These are phyloP conservation scores for Canavalia gladiata DNA, from an alignment of 306 rosid species.

Conservation along the genomic window DNA sequence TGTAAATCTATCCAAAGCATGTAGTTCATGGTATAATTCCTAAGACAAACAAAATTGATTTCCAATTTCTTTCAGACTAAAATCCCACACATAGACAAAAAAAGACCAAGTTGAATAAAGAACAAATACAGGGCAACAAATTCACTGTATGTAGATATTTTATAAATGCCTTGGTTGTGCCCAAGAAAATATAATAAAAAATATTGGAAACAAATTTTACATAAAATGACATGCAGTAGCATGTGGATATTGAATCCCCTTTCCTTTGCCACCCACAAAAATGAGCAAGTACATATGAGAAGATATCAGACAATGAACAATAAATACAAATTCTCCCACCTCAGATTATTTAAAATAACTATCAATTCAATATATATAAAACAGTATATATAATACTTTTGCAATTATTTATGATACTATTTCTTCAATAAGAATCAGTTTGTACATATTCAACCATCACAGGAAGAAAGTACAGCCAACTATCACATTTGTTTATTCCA, in stretches of 20 bases:
- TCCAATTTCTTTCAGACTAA: conserved; percentile 31
- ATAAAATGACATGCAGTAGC: background rate
- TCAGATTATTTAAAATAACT: conserved; percentile 15
- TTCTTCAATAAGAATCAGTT: conserved; percentile 28
- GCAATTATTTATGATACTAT: background rate
- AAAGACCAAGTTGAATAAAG: conserved; percentile 11
- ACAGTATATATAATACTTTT: background rate
- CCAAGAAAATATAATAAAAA: conserved; percentile 31
- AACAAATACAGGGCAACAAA: conserved; percentile 24
- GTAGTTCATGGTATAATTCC: conserved; percentile 89
- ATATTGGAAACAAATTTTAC: conserved; percentile 11
- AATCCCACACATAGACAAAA: background rate
- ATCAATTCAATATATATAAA: background rate
- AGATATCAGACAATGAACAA: conserved; percentile 19
- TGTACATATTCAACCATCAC: background rate
- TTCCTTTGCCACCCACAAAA: background rate
- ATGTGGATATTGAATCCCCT: background rate
- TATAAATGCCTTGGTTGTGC: background rate
- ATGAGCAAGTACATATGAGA: background rate
- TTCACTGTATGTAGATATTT: conserved; percentile 2
- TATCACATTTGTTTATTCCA: conserved; percentile 5
- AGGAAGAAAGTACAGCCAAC: conserved; percentile 33
- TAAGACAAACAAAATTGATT: conserved; percentile 45
- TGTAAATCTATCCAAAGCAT: conserved; percentile 78
- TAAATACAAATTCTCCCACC: conserved; percentile 22